A percentile compares a stretch with the other conserved stretches of the same genome.
Conservation (phyloP, 1,139 yeast species). For the Suhomyces bribrorum region DNA sequence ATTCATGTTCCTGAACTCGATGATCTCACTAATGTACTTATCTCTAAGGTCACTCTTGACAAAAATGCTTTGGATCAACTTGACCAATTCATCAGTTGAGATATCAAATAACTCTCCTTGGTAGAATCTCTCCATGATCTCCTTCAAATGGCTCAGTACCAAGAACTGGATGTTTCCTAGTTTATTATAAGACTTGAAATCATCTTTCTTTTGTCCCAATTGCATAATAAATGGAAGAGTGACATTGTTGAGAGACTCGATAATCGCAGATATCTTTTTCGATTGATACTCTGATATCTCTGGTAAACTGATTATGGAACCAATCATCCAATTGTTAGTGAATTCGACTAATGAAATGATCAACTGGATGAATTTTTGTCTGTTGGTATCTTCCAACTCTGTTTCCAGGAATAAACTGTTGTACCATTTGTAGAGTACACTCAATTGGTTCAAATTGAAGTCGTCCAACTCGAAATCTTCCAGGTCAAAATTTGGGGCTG, state of each 20-base stretch:
- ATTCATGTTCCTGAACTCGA: constrained; percentile 38
- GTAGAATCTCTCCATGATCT: constrained; percentile 69
- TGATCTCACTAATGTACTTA: constrained; percentile 61
- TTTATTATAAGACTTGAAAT: constrained; percentile 38
- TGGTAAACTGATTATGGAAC: constrained; percentile 26
- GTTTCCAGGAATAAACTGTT: constrained; percentile 23
- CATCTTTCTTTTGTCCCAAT: constrained; percentile 13
- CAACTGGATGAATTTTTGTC: constrained; percentile 28
- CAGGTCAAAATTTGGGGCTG: constrained; percentile 9
- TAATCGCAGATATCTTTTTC: constrained; percentile 30
- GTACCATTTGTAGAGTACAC: constrained; percentile 29
- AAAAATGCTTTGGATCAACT: constrained; percentile 60
- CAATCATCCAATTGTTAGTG: constrained; percentile 32
- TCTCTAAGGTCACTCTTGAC: constrained; percentile 70
- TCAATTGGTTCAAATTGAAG: constrained; percentile 23
- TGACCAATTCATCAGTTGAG: constrained; percentile 63
- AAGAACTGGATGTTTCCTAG: constrained; percentile 47
- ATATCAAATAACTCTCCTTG: constrained; percentile 76
- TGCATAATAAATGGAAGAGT: constrained; percentile 20
- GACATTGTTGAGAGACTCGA: constrained; percentile 22
- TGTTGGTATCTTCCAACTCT: constrained; percentile 30
- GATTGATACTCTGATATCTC: constrained; percentile 45
- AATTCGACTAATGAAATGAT: constrained; percentile 32
- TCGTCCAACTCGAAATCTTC: constrained; percentile 25
- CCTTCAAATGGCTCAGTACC: constrained; percentile 58